These are phyloP conservation scores for Phytophthora uliginosa DNA, from an alignment of 352 stramenopile genomes.

Conservation along the genomic window DNA sequence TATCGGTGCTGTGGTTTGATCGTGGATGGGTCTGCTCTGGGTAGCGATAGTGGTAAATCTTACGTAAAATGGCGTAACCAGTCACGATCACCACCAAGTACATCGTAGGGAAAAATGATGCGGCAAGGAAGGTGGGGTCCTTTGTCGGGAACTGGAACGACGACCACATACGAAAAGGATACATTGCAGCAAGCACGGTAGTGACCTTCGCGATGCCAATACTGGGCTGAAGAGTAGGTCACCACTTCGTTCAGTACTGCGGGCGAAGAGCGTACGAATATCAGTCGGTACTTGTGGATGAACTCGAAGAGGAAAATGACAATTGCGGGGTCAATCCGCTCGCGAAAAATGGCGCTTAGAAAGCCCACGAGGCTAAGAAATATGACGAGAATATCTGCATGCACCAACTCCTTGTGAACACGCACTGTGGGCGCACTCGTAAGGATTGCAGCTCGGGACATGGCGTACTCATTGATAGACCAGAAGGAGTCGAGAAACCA, in stretches of 20 bases:
- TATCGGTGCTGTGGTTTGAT: slow-evolving; percentile 14
- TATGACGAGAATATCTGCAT: slow-evolving; percentile 33
- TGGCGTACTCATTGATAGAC: slow-evolving; percentile 36
- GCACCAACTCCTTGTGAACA: slow-evolving; percentile 36
- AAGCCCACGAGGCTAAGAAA: slow-evolving; percentile 22
- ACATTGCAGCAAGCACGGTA: slow-evolving; percentile 9
- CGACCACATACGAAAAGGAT: slow-evolving; percentile 19
- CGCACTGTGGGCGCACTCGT: slow-evolving; percentile 3
- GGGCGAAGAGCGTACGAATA: neutral
- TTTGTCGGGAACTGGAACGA: slow-evolving; percentile 18
- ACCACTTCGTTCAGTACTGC: slow-evolving; percentile 16
- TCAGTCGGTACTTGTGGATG: slow-evolving; percentile 13
- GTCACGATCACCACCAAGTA: slow-evolving; percentile 12
- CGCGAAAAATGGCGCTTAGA: slow-evolving; percentile 16
- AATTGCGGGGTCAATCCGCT: slow-evolving; percentile 29
- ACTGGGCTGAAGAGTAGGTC: slow-evolving; percentile 14
- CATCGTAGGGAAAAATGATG: slow-evolving; percentile 18
- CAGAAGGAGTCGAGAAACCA: slow-evolving; percentile 42
- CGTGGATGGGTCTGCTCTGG: slow-evolving; percentile 13
- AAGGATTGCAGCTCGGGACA: slow-evolving; percentile 18
- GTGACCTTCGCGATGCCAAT: slow-evolving; percentile 13
- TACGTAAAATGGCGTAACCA: slow-evolving; percentile 8
- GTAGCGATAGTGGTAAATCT: slow-evolving; percentile 17
- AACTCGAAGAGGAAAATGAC: slow-evolving; percentile 28
- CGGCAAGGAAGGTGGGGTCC: slow-evolving; percentile 14